Evolutionary conservation across 1,284 basidiomycete species (phyloP).

Genomic region (Irpex sp.): DNA sequence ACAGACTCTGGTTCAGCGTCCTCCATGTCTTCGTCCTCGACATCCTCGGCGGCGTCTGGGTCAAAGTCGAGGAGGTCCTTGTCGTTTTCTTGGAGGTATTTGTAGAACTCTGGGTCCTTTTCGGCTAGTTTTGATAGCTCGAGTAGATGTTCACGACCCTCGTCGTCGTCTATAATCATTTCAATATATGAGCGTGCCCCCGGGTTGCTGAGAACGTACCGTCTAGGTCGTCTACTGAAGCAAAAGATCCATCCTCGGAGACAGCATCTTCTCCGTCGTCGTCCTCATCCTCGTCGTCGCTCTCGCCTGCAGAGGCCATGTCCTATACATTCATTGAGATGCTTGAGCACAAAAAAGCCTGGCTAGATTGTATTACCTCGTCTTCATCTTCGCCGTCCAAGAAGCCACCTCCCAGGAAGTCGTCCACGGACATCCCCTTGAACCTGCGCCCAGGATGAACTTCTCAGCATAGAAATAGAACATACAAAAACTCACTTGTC

Average conservation of each 20-base stretch:
- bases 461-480: slow-evolving; percentile 4
- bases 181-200: neutral
- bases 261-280: slow-evolving; percentile 44
- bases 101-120: slow-evolving; percentile 98
- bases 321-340: slow-evolving; percentile 7
- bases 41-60: slow-evolving; percentile 36
- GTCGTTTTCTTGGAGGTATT: slow-evolving; percentile 96
- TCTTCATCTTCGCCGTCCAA: slow-evolving; percentile 60
- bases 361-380: slow-evolving; percentile 20
- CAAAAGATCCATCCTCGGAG: slow-evolving; percentile 68
- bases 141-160: slow-evolving; percentile 67
- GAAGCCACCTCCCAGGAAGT: slow-evolving; percentile 73
- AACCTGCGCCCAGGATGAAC: slow-evolving; percentile 18
- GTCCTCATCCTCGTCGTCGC: slow-evolving; percentile 32
- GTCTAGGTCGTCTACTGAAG: slow-evolving; percentile 71
- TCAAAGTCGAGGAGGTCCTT: slow-evolving; percentile 82
- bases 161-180: slow-evolving; percentile 34
- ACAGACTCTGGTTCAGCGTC: slow-evolving; percentile 36
- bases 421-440: slow-evolving; percentile 72
- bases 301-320: slow-evolving; percentile 16
- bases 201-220: slow-evolving; percentile 34
- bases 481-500: slow-evolving; percentile 21
- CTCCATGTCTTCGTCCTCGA: slow-evolving; percentile 37
- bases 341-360: neutral
- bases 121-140: slow-evolving; percentile 90